Evolutionary conservation across 495 filamentous ascomycete species (phyloP), one percentile per base, ranked within the genome.

Genomic region (Massariosphaeria phaeospora): DNA sequence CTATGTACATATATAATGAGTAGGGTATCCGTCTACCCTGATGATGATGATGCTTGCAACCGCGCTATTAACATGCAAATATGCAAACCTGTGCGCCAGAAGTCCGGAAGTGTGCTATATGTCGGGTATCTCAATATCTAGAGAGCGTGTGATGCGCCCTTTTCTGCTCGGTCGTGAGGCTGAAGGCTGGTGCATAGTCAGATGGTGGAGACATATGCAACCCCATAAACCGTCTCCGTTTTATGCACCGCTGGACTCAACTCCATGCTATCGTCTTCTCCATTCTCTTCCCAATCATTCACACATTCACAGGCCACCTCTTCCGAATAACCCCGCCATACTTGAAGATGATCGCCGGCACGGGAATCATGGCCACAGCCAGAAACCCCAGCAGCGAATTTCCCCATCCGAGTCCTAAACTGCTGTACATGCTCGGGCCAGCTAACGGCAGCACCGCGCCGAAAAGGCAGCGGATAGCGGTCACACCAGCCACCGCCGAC

Each of bases 381-480:
- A 75, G 62, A 59, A 76, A 75, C 0, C 65, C 76, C 33, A 78
- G 59, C 17, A 78, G 27, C 21, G 56, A 67, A 34, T 71, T 76
- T 0, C 74, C 76, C 75, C 75, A 77, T 2, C 75, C 73, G 23
- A 72, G 51, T 0, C 72, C 71, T 12, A 79, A 48, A 0, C 30
- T 46, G 12, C 57, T 46, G 46, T 79, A 82, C 66, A 80, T 70
- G 41, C 68, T 66, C 17, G 71, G 71, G 8, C 70, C 76, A 26
- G 73, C 76, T 20, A 80, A 61, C 2, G 79, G 77, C 9, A 79
- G 62, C 0, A 77, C 60, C 3, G 75, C 76, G 23, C 74, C 77
- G 15, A 78, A 67, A 0, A 77, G 65, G 25, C 75, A 76, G 15
- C 78, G 63, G 58, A 78, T 67, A 39, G 74, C 69, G n/a, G 73